Evolutionary conservation across 2,329 filamentous ascomycete genomes (phyloP).

Genomic region (Colletotrichum nymphaeae): DNA sequence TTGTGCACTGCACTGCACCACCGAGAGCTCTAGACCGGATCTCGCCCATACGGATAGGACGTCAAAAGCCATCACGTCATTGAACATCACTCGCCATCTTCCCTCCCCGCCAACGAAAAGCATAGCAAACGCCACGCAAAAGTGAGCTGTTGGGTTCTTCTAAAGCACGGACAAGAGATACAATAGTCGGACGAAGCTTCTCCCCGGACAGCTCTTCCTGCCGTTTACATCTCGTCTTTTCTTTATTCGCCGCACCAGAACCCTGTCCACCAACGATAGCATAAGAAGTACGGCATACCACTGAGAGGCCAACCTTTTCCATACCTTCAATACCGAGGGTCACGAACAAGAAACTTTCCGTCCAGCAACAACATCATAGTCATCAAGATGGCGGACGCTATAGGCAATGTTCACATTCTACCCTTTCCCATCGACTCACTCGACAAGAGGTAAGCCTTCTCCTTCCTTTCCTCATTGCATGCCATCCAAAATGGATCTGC

Average conservation of each 20-base stretch:
- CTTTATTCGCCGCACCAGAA: neutral
- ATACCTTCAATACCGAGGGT: neutral
- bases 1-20: neutral
- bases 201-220: neutral
- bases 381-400: slow-evolving; percentile 11
- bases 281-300: neutral
- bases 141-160: neutral
- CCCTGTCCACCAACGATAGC: neutral
- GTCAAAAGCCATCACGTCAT: slow-evolving; percentile 11
- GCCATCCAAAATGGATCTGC: neutral
- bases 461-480: neutral
- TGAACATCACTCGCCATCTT: neutral
- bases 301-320: neutral
- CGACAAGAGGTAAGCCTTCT: slow-evolving; percentile 30
- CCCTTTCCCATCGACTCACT: slow-evolving; percentile 7
- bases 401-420: neutral
- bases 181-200: neutral
- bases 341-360: neutral
- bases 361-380: neutral
- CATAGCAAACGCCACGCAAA: neutral
- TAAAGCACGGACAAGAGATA: neutral
- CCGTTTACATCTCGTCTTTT: neutral
- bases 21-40: neutral
- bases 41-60: neutral
- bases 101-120: neutral